Evolutionary conservation across 306 rosid species (phyloP).

Genomic region (Citrullus mucosospermus): DNA sequence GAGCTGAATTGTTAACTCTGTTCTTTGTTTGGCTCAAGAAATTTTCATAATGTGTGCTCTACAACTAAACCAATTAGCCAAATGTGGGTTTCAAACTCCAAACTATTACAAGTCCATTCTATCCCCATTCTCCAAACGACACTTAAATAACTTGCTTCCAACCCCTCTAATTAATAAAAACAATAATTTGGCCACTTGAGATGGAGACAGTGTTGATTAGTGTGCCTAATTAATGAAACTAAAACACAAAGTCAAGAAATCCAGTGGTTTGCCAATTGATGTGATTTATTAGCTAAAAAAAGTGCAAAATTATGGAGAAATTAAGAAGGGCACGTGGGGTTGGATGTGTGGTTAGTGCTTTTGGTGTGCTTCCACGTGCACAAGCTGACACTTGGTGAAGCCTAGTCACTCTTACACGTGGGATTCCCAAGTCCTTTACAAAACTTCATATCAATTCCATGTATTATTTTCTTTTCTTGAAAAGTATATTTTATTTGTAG

Average conservation of each 20-base stretch:
- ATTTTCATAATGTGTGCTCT: too few relatives aligned
- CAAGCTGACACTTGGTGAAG: not conserved
- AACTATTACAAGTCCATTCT: too few relatives aligned
- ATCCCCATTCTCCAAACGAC: too few relatives aligned
- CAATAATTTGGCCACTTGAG: not conserved
- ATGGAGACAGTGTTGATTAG: not conserved
- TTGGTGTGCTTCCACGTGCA: not conserved
- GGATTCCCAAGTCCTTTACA: not conserved
- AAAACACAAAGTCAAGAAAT: not conserved
- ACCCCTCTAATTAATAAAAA: too few relatives aligned
- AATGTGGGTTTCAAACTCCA: too few relatives aligned
- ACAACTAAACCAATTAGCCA: too few relatives aligned
- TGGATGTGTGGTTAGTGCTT: not conserved
- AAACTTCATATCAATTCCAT: not conserved
- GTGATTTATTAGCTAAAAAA: not conserved
- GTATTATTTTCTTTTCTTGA: too few relatives aligned
- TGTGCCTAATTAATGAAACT: not conserved
- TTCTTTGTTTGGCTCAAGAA: too few relatives aligned
- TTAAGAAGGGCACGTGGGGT: not conserved
- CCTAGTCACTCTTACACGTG: not conserved
- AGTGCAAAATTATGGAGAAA: not conserved
- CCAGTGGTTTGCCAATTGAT: not conserved
- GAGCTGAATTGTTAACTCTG: too few relatives aligned
- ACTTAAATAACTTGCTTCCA: too few relatives aligned
- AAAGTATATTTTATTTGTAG: too few relatives aligned